phyloP scores from a whole-genome alignment of 441 rosid genomes.

The Adansonia rubrostipa region DNA sequence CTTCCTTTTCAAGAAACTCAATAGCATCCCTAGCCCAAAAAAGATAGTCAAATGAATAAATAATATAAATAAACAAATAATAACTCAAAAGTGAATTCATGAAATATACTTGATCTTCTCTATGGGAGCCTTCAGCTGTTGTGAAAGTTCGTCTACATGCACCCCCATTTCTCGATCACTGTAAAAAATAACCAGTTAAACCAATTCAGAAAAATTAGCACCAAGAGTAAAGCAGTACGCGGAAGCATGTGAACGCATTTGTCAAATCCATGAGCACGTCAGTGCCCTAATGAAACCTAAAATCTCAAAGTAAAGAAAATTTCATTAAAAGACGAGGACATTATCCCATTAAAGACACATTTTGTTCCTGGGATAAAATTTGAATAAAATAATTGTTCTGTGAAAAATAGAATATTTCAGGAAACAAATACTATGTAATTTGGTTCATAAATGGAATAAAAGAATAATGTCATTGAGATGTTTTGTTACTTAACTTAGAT shows the following conservation, averaged over 20 bases:
- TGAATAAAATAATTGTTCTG: too few species aligned
- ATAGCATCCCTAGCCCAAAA: constrained; percentile 57
- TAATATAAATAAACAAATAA: neutral
- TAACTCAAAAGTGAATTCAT: constrained; percentile 8
- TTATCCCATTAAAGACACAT: too few species aligned
- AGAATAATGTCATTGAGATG: too few species aligned
- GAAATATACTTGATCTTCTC: constrained; percentile 71
- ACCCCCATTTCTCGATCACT: constrained; percentile 86
- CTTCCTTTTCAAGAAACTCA: constrained; percentile 82
- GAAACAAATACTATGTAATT: too few species aligned
- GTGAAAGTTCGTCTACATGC: constrained; percentile 74
- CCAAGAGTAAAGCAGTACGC: neutral
- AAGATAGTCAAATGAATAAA: neutral
- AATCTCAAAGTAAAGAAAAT: neutral
- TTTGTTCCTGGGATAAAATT: too few species aligned
- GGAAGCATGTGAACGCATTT: neutral
- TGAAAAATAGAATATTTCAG: too few species aligned
- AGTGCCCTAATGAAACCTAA: neutral
- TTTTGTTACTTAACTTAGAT: too few species aligned
- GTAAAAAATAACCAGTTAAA: constrained; percentile 31
- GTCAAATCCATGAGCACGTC: neutral
- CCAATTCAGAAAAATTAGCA: neutral
- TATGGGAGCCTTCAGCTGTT: constrained; percentile 69
- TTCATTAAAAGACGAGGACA: neutral
- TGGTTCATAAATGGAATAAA: too few species aligned